Evolutionary conservation across 2,329 filamentous ascomycete genomes (phyloP).

Genomic region (Fonsecaea nubica): DNA sequence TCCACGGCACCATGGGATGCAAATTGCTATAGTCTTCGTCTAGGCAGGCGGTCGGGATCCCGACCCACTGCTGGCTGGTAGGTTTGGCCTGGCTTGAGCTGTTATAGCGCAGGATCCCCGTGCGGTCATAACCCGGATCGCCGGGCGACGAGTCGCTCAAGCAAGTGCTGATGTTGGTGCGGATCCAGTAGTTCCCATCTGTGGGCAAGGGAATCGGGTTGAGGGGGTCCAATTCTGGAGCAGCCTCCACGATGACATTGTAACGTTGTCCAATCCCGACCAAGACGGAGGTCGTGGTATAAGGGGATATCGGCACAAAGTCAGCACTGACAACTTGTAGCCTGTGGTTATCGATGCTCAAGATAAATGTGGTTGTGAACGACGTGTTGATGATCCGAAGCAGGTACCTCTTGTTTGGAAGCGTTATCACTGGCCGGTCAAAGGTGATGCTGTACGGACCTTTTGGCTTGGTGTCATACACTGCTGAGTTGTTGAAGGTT

Average conservation of each 20-base stretch:
- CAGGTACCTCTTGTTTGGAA: conserved; percentile 7
- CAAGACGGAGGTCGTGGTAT: conserved; percentile 19
- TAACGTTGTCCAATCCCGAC: conserved; percentile 42
- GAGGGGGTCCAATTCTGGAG: neutral
- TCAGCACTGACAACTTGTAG: conserved; percentile 37
- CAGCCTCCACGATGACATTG: conserved; percentile 39
- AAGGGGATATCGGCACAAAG: conserved; percentile 42
- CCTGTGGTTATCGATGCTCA: conserved; percentile 41
- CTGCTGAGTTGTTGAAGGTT: too few species aligned
- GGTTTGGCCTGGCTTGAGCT: neutral
- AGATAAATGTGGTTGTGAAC: conserved; percentile 34
- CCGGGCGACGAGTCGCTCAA: conserved; percentile 15
- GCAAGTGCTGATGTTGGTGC: conserved; percentile 35
- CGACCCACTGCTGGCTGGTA: neutral
- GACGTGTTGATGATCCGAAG: conserved; percentile 40
- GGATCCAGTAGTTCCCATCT: conserved; percentile 22
- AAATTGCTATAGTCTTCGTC: neutral
- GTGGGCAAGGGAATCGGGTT: conserved; percentile 3
- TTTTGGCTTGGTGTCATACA: too few species aligned
- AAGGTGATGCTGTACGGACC: conserved; percentile 12
- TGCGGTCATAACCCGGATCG: neutral
- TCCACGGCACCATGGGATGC: neutral
- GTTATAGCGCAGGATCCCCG: neutral
- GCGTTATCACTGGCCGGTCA: neutral
- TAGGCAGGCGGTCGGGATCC: neutral